Conservation (phyloP, 1,139 yeast species). For the Blastobotrys persicus region DNA sequence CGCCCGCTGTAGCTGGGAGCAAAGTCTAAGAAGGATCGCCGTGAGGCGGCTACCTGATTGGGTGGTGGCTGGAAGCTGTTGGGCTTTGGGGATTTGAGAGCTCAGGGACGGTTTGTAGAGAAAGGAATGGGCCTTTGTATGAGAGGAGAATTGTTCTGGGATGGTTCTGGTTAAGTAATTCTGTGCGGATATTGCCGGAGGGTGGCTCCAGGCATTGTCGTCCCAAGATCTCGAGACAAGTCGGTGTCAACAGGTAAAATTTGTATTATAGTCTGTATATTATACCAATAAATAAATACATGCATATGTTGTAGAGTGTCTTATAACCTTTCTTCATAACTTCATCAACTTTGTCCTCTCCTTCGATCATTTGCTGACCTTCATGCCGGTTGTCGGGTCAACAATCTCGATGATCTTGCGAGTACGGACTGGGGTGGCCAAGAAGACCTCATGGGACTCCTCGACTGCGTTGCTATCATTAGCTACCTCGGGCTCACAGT, state of each 20-base stretch:
- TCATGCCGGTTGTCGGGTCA: slow-evolving; percentile 72
- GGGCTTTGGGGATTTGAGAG: neutral
- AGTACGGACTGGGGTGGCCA: slow-evolving; percentile 25
- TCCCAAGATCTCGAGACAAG: too few relatives aligned
- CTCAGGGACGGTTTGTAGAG: neutral
- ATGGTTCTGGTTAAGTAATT: too few relatives aligned
- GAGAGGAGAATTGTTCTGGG: too few relatives aligned
- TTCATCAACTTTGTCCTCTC: slow-evolving; percentile 4
- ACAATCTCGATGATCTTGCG: slow-evolving; percentile 64
- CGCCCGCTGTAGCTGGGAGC: neutral
- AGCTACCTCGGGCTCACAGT: slow-evolving; percentile 2
- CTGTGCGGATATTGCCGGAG: too few relatives aligned
- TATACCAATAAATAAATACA: slow-evolving; percentile 7
- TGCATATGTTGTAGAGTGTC: too few relatives aligned
- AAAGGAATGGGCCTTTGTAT: too few relatives aligned
- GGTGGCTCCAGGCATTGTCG: too few relatives aligned
- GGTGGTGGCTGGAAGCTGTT: neutral
- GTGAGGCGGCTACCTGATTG: neutral
- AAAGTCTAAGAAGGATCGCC: neutral
- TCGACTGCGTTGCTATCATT: slow-evolving; percentile 17
- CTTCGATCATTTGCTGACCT: slow-evolving; percentile 40
- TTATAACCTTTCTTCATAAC: slow-evolving; percentile 2
- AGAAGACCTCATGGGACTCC: slow-evolving; percentile 21
- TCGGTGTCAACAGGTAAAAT: neutral
- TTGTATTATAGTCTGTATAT: slow-evolving; percentile 6